A percentile compares a stretch with the other conserved stretches of the same genome.
phyloP scores from a whole-genome alignment of 169 alveolate species.

The Besnoitia besnoiti region DNA sequence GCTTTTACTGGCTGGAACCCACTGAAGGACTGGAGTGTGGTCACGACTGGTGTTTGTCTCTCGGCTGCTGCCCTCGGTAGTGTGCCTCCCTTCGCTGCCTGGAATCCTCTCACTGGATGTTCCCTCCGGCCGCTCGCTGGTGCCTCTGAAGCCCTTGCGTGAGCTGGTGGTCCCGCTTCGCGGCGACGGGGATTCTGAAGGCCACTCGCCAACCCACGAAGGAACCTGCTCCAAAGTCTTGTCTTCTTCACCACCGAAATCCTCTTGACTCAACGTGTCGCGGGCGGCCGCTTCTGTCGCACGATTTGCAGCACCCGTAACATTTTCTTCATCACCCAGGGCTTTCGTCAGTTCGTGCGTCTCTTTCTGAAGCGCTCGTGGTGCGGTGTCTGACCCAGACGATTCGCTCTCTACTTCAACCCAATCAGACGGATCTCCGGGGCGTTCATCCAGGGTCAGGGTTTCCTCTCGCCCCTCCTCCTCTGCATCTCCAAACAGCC shows the following conservation, averaged over 20 bases:
- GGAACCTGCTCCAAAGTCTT: neutral
- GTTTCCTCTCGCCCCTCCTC: neutral
- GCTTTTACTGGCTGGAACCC: slow-evolving; percentile 35
- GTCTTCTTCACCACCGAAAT: neutral
- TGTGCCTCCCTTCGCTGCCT: neutral
- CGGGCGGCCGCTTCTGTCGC: neutral
- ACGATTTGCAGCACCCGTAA: neutral
- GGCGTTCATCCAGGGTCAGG: neutral
- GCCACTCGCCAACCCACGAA: neutral
- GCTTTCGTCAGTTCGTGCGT: neutral
- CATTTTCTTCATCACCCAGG: neutral
- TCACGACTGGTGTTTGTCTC: neutral
- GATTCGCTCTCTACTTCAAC: too few relatives aligned
- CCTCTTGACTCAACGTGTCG: neutral
- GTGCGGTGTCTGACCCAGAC: too few relatives aligned
- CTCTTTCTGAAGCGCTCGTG: neutral
- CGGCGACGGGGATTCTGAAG: too few relatives aligned
- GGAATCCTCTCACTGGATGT: too few relatives aligned
- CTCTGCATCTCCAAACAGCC: slow-evolving; percentile 3
- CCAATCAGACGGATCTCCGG: neutral
- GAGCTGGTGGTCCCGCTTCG: too few relatives aligned
- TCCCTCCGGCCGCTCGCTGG: too few relatives aligned
- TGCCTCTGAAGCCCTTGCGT: too few relatives aligned
- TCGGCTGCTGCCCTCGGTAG: neutral
- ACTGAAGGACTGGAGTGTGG: neutral